Evolutionary conservation across 1,284 basidiomycete species (phyloP).

Genomic region (Heterobasidion occidentale): DNA sequence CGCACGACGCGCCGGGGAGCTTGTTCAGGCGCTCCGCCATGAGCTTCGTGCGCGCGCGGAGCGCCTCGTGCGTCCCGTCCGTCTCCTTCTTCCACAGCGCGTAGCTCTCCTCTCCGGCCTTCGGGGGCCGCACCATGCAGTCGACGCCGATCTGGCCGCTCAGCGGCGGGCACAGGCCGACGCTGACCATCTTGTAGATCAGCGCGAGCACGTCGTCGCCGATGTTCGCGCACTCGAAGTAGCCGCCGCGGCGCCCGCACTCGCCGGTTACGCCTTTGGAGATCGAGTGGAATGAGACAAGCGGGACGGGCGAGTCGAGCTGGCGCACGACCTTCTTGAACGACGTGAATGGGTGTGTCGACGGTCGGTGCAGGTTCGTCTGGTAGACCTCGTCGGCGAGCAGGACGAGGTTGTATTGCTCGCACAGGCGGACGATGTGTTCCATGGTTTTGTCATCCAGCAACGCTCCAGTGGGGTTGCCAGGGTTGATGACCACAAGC

Average conservation of each 20-base stretch:
- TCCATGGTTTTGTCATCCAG: constrained; percentile 68
- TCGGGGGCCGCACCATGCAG: constrained; percentile 82
- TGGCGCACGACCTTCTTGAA: constrained; percentile 83
- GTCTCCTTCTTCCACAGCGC: constrained; percentile 78
- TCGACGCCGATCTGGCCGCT: constrained; percentile 90
- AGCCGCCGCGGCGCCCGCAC: constrained; percentile 90
- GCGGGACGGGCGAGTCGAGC: constrained; percentile 59
- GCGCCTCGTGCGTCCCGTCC: constrained; percentile 65
- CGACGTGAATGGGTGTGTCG: constrained; percentile 73
- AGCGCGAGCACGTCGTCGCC: constrained; percentile 68
- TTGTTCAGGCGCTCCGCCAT: constrained; percentile 75
- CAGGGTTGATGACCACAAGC: constrained; percentile 93
- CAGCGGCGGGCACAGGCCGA: constrained; percentile 83
- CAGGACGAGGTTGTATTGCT: constrained; percentile 79
- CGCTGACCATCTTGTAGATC: constrained; percentile 93
- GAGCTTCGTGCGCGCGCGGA: constrained; percentile 61
- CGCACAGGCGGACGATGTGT: constrained; percentile 73
- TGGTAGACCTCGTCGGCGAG: constrained; percentile 97
- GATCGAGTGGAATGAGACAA: constrained; percentile 93
- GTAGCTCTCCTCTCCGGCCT: constrained; percentile 69
- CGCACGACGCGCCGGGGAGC: constrained; percentile 79
- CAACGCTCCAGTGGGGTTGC: constrained; percentile 89
- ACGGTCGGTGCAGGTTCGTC: constrained; percentile 72
- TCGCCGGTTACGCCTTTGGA: constrained; percentile 93
- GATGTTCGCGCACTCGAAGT: constrained; percentile 87